phyloP scores from a whole-genome alignment of 2,329 filamentous ascomycete species.

The Endothia cerciana region DNA sequence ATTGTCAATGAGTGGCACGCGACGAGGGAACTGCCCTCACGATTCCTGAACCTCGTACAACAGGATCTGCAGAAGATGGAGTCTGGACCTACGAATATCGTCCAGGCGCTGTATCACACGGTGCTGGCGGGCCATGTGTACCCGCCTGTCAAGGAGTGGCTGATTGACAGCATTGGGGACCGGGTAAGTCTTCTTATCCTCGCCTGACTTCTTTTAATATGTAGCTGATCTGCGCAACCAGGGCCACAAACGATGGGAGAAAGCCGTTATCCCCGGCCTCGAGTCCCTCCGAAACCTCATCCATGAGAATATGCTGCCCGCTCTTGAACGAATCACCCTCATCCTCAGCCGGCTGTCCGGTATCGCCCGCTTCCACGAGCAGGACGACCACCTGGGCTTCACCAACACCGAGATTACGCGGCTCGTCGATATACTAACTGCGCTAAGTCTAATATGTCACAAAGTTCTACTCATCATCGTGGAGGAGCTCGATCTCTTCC shows the following conservation, averaged over 20 bases:
- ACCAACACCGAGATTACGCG: conserved; percentile 65
- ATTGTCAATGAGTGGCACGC: conserved; percentile 84
- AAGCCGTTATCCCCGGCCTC: conserved; percentile 77
- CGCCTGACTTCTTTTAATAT: neutral
- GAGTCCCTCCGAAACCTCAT: conserved; percentile 76
- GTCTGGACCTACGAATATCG: conserved; percentile 63
- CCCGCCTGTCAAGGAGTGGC: conserved; percentile 79
- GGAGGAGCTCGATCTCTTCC: conserved; percentile 78
- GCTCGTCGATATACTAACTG: conserved; percentile 72
- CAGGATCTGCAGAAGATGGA: conserved; percentile 71
- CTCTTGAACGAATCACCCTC: conserved; percentile 79
- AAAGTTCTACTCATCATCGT: conserved; percentile 72
- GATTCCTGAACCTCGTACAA: conserved; percentile 78
- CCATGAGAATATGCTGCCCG: conserved; percentile 87
- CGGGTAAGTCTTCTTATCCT: conserved; percentile 56
- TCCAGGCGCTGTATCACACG: conserved; percentile 80
- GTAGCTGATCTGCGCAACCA: conserved; percentile 39
- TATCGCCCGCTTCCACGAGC: conserved; percentile 77
- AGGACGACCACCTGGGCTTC: conserved; percentile 68
- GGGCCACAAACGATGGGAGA: conserved; percentile 96
- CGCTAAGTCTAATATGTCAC: conserved; percentile 75
- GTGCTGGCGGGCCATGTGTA: conserved; percentile 83
- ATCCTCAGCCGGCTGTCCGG: conserved; percentile 83
- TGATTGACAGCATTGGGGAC: conserved; percentile 81
- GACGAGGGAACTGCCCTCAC: conserved; percentile 74